Base-by-base conservation (phyloP, 306 rosid genomes). In the Acacia melanoxylon region DNA sequence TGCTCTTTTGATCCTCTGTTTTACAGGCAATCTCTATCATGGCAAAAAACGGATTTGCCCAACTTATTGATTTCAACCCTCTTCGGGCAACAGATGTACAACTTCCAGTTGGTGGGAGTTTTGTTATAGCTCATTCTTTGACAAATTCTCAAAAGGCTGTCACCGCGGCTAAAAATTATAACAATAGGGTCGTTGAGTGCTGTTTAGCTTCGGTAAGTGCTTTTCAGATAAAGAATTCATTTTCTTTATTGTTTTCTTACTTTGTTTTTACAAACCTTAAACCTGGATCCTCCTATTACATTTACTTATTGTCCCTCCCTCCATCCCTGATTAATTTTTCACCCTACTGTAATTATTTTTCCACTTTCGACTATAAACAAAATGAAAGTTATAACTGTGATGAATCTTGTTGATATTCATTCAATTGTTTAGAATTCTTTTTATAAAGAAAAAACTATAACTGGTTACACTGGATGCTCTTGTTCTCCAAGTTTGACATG, bases 61-160 rank as follows among this genome's bases (percentile, higher is more conserved):
- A 93, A 79, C 91, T 95, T 58, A 95, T 95, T 87, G 99, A 95
- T 88, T 95, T 95, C 84, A 91, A 93, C 74, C 99, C 99, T 35
- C 86, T 95, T 73, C 92, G 90, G 70, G 92, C 97, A 12, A 92
- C 99, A 44, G 99, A 95, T 81, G 93, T 93, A 82, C 90, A 91
- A 89, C 94, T 95, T 65, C 99, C 98, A 83, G 84, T 90, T 76
- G 98, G 97, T 45, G 99, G 98, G 76, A 88, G 89, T 75, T 92
- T 95, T 90, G 90, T 95, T 29, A 92, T 95, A 75, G 94, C 94
- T 13, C 90, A 95, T 92, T 93, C 98, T 80, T 84, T 95, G 86
- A 98, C 98, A 72, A 97, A 91, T 76, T 95, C 98, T 73, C 92
- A 92, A 81, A 93, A 95, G 85, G 99, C 98, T 65, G 98, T 95